Evolutionary conservation across 1,284 basidiomycete species (phyloP), one percentile per base, ranked within the genome.

Genomic region (Sanghuangporus sanghuang): DNA sequence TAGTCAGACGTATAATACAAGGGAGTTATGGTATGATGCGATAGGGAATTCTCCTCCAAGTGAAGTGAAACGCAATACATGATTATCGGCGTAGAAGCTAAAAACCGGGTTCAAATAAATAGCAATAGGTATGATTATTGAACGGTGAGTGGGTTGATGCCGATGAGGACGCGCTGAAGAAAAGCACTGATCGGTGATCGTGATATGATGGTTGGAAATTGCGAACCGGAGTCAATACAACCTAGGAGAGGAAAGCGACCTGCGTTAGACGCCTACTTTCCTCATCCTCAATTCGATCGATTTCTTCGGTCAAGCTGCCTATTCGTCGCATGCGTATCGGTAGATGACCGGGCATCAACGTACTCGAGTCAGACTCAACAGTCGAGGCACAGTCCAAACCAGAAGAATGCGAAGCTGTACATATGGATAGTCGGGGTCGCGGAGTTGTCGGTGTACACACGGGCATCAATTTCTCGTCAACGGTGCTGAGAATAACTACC

Each of bases 271-370:
- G 57, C 6, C 62, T 46, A 35, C 48, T 53, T 40, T 64, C 62
- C 18, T 50, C 62, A 48, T 64, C 62, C 36, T 59, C 39, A n/a
- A 64, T 61, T 11, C 56, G 49, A 6, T 64, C 63, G 21, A 61
- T 39, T 16, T 64, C 63, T 27, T n/a, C 42, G 18, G 32, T 23
- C 52, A 64, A 14, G 32, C 63, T 64, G n/a, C 53, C 63, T n/a
- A 36, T 21, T 8, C 52, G 39, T 18, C 63, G 50, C 23, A 64
- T 42, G 27, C 23, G 50, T 27, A 61, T 56, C 14, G 44, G 49
- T 32, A 14, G 32, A 2, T 23, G 40, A 36, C 32, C 23, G 7
- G 53, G 32, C 16, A 5, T 12, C 4, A 38, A 39, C 11, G 44
- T 59, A 35, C 57, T 23, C 3, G 44, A 36, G 11, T 56, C 53